These are phyloP conservation scores for Rhynchosporium agropyri DNA, from an alignment of 2,329 filamentous ascomycete genomes.

Conservation along the genomic window DNA sequence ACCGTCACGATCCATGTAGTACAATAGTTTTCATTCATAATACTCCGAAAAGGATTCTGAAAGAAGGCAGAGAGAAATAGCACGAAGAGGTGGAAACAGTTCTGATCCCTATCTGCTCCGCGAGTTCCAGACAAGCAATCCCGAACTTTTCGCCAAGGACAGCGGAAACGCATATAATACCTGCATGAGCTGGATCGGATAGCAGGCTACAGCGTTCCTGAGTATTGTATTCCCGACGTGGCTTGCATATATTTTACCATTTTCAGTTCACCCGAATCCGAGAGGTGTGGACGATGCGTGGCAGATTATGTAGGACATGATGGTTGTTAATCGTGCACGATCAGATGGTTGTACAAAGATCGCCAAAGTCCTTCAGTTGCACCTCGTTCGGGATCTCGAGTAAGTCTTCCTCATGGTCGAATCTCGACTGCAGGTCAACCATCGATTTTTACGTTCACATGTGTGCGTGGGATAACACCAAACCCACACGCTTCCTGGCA, in stretches of 20 bases:
- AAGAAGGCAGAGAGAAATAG: neutral
- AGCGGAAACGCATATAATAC: neutral
- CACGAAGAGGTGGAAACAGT: neutral
- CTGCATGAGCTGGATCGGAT: neutral
- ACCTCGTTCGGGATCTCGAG: neutral
- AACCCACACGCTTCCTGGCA: neutral
- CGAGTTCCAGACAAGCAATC: neutral
- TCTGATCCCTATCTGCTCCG: neutral
- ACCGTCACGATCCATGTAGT: neutral
- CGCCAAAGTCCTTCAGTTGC: neutral
- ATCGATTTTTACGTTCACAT: neutral
- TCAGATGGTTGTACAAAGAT: neutral
- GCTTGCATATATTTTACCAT: neutral
- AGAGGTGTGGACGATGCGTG: conserved; percentile 8
- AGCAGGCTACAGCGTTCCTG: neutral
- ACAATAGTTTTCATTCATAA: neutral
- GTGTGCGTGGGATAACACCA: too few relatives aligned
- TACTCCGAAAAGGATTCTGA: neutral
- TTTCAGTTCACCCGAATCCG: neutral
- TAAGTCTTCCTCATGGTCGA: neutral
- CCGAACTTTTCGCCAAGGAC: neutral
- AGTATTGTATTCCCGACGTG: neutral
- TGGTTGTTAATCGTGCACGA: neutral
- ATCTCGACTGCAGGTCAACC: neutral
- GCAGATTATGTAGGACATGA: conserved; percentile 4